phyloP scores from a whole-genome alignment of 257 asterid species.

The Eustoma russellianum region DNA sequence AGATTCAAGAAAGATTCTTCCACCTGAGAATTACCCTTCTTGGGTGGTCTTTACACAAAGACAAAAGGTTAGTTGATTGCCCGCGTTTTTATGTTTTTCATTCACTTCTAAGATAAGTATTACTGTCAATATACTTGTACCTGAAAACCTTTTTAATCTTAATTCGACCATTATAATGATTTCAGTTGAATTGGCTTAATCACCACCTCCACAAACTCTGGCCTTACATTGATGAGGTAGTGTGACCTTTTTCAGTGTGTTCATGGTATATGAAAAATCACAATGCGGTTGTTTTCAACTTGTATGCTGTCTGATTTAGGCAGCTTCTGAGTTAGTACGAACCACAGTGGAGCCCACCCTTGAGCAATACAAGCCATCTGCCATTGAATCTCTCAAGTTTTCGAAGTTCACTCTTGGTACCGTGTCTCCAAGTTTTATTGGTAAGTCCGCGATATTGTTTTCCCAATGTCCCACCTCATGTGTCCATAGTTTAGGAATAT shows the following conservation, averaged over 20 bases:
- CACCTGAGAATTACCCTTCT: constrained; percentile 69
- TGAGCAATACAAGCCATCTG: constrained; percentile 74
- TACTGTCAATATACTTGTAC: constrained; percentile 2
- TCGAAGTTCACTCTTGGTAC: constrained; percentile 92
- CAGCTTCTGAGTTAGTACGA: constrained; percentile 78
- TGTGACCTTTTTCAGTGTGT: not conserved
- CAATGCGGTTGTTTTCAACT: not conserved
- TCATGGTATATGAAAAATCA: not conserved
- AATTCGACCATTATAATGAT: not conserved
- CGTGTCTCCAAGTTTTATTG: constrained; percentile 87
- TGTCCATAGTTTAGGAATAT: too few species aligned
- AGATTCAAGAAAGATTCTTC: constrained; percentile 76
- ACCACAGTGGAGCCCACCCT: constrained; percentile 77
- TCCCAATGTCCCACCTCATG: too few species aligned
- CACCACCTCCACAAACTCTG: constrained; percentile 64
- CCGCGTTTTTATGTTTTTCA: not conserved
- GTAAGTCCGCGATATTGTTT: too few species aligned
- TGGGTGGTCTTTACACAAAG: constrained; percentile 86
- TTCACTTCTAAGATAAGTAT: not conserved
- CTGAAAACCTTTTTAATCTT: not conserved
- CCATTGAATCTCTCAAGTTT: constrained; percentile 75
- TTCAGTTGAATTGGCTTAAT: constrained; percentile 90
- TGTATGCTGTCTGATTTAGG: constrained; percentile 35
- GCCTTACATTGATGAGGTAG: constrained; percentile 86
- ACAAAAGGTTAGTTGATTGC: constrained; percentile 68